Base-by-base conservation (phyloP, 352 stramenopile genomes). In the Stephanocyclus meneghinianus region DNA sequence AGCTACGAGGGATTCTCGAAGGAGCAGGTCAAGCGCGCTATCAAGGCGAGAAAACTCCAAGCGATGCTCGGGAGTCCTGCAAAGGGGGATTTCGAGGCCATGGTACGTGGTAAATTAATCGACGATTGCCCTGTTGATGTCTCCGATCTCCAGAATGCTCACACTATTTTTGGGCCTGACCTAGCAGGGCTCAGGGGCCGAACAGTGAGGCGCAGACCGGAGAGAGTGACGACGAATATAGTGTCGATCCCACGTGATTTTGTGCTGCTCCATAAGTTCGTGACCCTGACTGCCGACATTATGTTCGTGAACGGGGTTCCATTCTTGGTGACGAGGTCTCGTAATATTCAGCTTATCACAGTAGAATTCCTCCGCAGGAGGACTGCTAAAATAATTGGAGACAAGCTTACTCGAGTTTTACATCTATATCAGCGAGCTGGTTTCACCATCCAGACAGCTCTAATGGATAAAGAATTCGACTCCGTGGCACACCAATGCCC, bases 301-400 rank as follows among this genome's bases (percentile, higher is more conserved):
- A 26, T 26, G 21, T 26, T 47, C 45, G 57, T 1, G 29, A 26
- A 26, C 21, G 21, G 21, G 21, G 21, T 26, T 16, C 88, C 1
- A 26, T 26, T 7, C 61, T 61, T 29, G 81, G 88, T 60, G 68
- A 88, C n/a, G 80, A 84, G 47, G 81, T 74, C 35, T 60, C 84
- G 30, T 86, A 40, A 53, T 37, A 63, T 84, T 21, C 57, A 67
- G 26, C 87, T 91, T 21, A 42, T 90, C 9, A 11, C 76, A 8
- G 84, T 62, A 6, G 29, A 44, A 44, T 35, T n/a, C 56, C 10
- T 35, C 6, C 42, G 5, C 9, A 44, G 21, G 42, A n/a, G 15
- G 18, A 44, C 8, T 29, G 29, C 18, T n/a, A 64, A 35, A 44
- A 6, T 11, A 0, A 6, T 55, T 42, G 16, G 9, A 26, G 32